phyloP scores from a whole-genome alignment of 805 yeast species.

The Nakazawaea populi region DNA sequence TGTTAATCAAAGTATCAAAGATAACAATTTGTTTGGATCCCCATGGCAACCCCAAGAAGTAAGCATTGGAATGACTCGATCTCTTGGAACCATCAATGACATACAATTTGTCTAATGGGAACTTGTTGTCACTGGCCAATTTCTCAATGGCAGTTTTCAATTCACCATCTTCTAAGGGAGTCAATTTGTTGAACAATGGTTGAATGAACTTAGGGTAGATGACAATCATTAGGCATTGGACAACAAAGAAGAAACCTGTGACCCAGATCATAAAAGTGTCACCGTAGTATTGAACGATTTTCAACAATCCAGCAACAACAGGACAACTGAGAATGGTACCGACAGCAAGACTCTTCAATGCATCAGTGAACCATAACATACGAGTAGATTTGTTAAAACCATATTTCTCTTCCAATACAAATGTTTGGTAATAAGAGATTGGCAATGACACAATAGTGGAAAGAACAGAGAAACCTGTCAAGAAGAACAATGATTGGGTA shows the following conservation, averaged over 20 bases:
- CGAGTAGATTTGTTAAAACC: conserved; percentile 89
- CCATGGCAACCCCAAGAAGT: conserved; percentile 95
- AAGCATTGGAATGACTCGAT: conserved; percentile 95
- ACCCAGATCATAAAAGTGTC: conserved; percentile 77
- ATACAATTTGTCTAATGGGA: conserved; percentile 81
- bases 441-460: conserved; percentile 61
- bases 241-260: conserved; percentile 61
- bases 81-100: conserved; percentile 97
- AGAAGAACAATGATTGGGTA: conserved; percentile 66
- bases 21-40: conserved; percentile 86
- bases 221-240: conserved; percentile 71
- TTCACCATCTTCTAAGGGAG: conserved; percentile 88
- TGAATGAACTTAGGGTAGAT: conserved; percentile 80
- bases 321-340: conserved; percentile 63
- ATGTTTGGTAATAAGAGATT: conserved; percentile 65
- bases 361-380: conserved; percentile 67
- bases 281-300: conserved; percentile 76
- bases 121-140: conserved; percentile 66
- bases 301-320: conserved; percentile 65
- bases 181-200: conserved; percentile 88
- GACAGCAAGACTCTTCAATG: conserved; percentile 53
- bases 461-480: conserved; percentile 42
- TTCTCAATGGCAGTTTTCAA: conserved; percentile 75
- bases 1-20: conserved; percentile 83
- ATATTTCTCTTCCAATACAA: conserved; percentile 85